These are phyloP conservation scores for Coemansia sp. DNA, from an alignment of 192 early-diverging fungal genomes.

Conservation along the genomic window DNA sequence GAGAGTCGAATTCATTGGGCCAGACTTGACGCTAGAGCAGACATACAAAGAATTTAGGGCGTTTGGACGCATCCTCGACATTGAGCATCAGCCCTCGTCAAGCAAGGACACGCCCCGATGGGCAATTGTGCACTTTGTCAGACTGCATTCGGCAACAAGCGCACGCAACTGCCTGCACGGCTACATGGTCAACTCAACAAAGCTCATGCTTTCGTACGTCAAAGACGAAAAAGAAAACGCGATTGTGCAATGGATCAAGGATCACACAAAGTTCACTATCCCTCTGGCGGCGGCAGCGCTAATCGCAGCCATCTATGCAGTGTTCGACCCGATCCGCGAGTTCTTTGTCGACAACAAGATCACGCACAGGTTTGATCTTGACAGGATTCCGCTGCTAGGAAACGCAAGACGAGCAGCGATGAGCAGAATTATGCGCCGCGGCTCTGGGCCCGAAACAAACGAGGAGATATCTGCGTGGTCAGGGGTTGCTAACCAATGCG, in stretches of 20 bases:
- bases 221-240: constrained; percentile 59
- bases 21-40: constrained; percentile 66
- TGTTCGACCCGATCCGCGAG: constrained; percentile 89
- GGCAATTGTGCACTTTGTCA: constrained; percentile 79
- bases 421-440: constrained; percentile 35
- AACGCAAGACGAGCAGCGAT: constrained; percentile 36
- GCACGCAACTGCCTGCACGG: constrained; percentile 94
- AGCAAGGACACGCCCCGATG: constrained; percentile 78
- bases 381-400: constrained; percentile 39
- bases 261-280: constrained; percentile 77
- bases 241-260: constrained; percentile 65
- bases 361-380: constrained; percentile 75
- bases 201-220: constrained; percentile 65
- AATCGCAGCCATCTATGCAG: constrained; percentile 74
- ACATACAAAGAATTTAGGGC: constrained; percentile 74
- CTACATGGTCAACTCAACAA: constrained; percentile 68
- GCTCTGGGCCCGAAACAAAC: background rate
- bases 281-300: constrained; percentile 74
- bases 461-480: constrained; percentile 44
- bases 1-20: constrained; percentile 76
- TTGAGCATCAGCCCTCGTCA: constrained; percentile 63
- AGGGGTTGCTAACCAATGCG: constrained; percentile 46
- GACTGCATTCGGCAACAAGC: constrained; percentile 81
- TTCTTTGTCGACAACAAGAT: constrained; percentile 88
- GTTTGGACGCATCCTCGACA: constrained; percentile 84